phyloP scores from a whole-genome alignment of 495 filamentous ascomycete species.

The Podospora pseudocomata region DNA sequence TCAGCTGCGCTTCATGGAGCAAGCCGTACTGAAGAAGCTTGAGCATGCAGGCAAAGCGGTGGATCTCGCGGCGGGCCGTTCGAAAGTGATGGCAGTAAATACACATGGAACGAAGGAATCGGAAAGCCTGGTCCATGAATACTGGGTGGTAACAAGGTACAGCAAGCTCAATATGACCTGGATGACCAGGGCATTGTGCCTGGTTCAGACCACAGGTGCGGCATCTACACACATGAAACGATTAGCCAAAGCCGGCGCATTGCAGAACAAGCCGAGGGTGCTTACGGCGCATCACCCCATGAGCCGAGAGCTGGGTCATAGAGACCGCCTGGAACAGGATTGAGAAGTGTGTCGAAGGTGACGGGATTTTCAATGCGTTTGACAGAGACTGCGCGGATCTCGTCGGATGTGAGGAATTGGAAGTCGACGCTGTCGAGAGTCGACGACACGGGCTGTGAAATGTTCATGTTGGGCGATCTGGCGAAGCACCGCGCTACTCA shows the following conservation, averaged over 20 bases:
- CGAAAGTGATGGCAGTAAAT: conserved; percentile 82
- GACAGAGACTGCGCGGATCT: conserved; percentile 85
- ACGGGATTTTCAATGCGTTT: conserved; percentile 84
- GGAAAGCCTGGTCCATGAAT: conserved; percentile 85
- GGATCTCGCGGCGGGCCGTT: conserved; percentile 65
- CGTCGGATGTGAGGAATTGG: conserved; percentile 69
- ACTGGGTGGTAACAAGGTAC: conserved; percentile 88
- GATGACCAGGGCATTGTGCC: conserved; percentile 83
- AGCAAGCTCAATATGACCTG: conserved; percentile 91
- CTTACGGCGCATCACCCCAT: conserved; percentile 77
- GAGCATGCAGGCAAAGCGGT: conserved; percentile 78
- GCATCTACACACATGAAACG: conserved; percentile 57
- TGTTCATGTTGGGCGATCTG: conserved; percentile 58
- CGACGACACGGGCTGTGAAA: conserved; percentile 83
- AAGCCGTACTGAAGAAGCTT: conserved; percentile 82
- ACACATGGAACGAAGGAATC: conserved; percentile 81
- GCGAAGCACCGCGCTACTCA: conserved; percentile 13
- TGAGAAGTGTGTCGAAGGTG: conserved; percentile 84
- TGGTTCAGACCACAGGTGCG: conserved; percentile 80
- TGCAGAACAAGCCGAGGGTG: conserved; percentile 1
- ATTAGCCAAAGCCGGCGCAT: conserved; percentile 8
- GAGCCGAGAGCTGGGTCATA: conserved; percentile 94
- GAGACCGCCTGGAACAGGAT: conserved; percentile 80
- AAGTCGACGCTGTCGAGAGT: conserved; percentile 86
- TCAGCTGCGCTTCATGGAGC: conserved; percentile 63